Evolutionary conservation across 75 land plant genomes (phyloP).

Genomic region (Adiantum capillusveneris): DNA sequence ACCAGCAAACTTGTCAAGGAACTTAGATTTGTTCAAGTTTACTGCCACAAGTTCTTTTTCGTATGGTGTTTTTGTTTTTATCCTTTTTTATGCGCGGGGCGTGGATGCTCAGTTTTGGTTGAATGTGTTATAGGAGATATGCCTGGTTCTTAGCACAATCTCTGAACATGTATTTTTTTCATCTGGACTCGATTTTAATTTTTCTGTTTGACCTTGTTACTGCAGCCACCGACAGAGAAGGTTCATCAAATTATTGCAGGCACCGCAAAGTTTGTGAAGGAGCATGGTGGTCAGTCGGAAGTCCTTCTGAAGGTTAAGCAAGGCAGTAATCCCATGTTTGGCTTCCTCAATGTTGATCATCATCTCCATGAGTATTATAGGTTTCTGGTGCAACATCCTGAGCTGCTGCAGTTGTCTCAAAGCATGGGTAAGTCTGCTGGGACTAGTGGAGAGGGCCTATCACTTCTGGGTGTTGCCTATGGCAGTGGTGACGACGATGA

Average conservation of each 20-base stretch:
- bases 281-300: constrained; percentile 91
- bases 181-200: too few species aligned
- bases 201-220: not conserved
- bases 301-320: constrained; percentile 82
- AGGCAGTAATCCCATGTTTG: constrained; percentile 85
- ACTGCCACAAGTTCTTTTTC: too few species aligned
- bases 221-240: constrained; percentile 83
- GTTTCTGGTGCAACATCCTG: constrained; percentile 67
- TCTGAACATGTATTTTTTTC: too few species aligned
- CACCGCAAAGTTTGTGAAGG: constrained; percentile 72
- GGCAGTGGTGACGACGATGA: constrained; percentile 75
- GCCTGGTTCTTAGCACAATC: too few species aligned
- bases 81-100: too few species aligned
- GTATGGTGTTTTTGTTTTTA: too few species aligned
- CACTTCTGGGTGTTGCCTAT: constrained; percentile 66
- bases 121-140: too few species aligned
- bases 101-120: too few species aligned
- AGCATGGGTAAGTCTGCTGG: constrained; percentile 1
- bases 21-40: too few species aligned
- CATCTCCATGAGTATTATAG: constrained; percentile 77
- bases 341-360: constrained; percentile 84
- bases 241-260: constrained; percentile 81
- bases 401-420: constrained; percentile 24
- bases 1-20: too few species aligned
- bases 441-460: constrained; percentile 47